Evolutionary conservation across 2,329 filamentous ascomycete species (phyloP).

Genomic region (Chaetoscypha palmicola): DNA sequence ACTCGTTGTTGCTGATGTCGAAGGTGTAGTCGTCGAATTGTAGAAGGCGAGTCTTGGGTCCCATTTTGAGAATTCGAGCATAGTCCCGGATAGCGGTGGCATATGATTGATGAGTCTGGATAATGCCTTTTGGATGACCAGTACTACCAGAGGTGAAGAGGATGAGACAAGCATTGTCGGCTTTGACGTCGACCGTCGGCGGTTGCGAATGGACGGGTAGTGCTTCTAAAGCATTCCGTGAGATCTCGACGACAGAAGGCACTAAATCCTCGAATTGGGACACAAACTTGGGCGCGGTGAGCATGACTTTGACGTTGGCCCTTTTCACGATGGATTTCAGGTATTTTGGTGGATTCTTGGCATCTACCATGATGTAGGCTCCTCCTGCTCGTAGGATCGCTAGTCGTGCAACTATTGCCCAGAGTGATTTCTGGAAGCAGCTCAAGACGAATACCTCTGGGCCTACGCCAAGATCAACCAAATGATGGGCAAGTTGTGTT

Average conservation of each 20-base stretch:
- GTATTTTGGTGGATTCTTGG: neutral
- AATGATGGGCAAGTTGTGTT: neutral
- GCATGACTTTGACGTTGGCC: neutral
- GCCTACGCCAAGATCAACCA: neutral
- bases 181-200: neutral
- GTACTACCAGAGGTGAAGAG: conserved; percentile 3
- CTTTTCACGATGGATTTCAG: neutral
- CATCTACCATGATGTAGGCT: conserved; percentile 2
- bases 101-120: neutral
- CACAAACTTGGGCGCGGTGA: neutral
- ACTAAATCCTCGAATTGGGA: neutral
- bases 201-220: neutral
- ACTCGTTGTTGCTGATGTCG: conserved; percentile 4
- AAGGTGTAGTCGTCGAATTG: conserved; percentile 3
- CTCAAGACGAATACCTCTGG: neutral
- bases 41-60: neutral
- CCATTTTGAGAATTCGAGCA: neutral
- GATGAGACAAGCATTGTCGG: neutral
- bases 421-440: conserved; percentile 4
- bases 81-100: neutral
- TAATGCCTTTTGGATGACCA: conserved; percentile 1
- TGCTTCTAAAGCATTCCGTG: neutral
- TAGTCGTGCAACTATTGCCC: neutral
- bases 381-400: neutral
- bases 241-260: neutral